These are phyloP conservation scores for Kodamaea hsintzibuensis DNA, from an alignment of 805 yeast genomes.

Conservation along the genomic window DNA sequence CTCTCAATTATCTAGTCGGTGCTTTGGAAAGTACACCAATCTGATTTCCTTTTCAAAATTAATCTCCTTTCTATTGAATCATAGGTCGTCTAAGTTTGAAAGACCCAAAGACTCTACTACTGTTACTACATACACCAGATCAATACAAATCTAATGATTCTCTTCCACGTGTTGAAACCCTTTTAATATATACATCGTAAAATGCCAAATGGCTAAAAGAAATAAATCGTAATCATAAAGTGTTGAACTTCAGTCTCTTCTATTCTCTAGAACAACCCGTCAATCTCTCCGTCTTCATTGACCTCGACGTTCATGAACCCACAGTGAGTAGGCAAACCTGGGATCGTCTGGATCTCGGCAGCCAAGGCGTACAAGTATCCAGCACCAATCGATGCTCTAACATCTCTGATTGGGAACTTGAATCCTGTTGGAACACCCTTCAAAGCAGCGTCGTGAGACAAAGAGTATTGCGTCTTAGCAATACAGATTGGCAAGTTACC, in stretches of 20 bases:
- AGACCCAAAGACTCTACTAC: too few relatives aligned
- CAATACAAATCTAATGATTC: too few relatives aligned
- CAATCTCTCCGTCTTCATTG: constrained; percentile 76
- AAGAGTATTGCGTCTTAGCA: constrained; percentile 83
- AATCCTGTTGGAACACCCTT: constrained; percentile 85
- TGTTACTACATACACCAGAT: too few relatives aligned
- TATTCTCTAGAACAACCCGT: constrained; percentile 62
- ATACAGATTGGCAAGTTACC: constrained; percentile 79
- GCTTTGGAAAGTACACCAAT: too few relatives aligned
- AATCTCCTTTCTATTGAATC: too few relatives aligned
- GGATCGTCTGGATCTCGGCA: constrained; percentile 83
- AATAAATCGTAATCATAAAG: constrained; percentile 11
- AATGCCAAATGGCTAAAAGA: constrained; percentile 3
- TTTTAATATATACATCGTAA: constrained; percentile 3
- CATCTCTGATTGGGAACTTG: constrained; percentile 78
- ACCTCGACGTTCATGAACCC: constrained; percentile 89
- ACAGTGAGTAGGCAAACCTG: constrained; percentile 82
- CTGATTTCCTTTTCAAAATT: too few relatives aligned
- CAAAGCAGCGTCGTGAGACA: constrained; percentile 78
- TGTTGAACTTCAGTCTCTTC: constrained; percentile 9
- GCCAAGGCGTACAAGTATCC: constrained; percentile 84
- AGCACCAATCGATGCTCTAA: constrained; percentile 77
- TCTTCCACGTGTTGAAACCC: constrained; percentile 10
- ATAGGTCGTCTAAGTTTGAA: too few relatives aligned
- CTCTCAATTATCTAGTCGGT: too few relatives aligned